A percentile compares a stretch with the other conserved stretches of the same genome.
phyloP scores from a whole-genome alignment of 2,329 filamentous ascomycete species.

The Fusarium tuaranense region DNA sequence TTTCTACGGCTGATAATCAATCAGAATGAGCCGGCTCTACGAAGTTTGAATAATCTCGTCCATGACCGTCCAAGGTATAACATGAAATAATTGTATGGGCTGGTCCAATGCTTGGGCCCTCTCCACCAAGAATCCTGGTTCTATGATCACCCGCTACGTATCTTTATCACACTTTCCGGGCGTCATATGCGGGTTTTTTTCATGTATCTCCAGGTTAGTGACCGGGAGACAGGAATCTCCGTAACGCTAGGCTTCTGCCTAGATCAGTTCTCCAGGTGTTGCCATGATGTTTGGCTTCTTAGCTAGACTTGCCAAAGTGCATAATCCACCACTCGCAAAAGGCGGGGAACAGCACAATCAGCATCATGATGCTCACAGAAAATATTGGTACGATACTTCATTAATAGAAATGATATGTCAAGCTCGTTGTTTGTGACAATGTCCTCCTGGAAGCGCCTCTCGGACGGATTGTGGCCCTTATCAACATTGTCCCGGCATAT shows the following conservation, averaged over 20 bases:
- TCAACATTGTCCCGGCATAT: not conserved
- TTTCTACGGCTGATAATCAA: too few relatives aligned
- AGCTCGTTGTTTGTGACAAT: not conserved
- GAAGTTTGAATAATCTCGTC: not conserved
- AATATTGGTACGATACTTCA: fast-evolving
- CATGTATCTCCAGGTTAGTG: not conserved
- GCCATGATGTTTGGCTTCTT: not conserved
- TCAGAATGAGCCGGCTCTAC: not conserved
- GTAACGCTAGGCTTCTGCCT: not conserved
- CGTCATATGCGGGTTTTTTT: not conserved
- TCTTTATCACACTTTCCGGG: not conserved
- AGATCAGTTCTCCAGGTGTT: not conserved
- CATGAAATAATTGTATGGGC: not conserved
- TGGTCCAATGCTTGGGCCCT: not conserved
- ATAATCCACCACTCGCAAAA: not conserved
- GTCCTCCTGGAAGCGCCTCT: not conserved
- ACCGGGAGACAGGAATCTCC: not conserved
- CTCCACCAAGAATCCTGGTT: not conserved
- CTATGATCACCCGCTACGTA: not conserved
- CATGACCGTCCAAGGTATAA: not conserved
- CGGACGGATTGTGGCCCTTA: not conserved
- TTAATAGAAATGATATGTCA: not conserved
- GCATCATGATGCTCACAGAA: not conserved
- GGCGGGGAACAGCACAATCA: not conserved
- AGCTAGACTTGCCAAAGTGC: not conserved